Percentiles rank a stretch among this genome's conserved stretches.
Evolutionary conservation across 2,329 filamentous ascomycete genomes (phyloP).

Genomic region (Byssoonygena ceratinophila): DNA sequence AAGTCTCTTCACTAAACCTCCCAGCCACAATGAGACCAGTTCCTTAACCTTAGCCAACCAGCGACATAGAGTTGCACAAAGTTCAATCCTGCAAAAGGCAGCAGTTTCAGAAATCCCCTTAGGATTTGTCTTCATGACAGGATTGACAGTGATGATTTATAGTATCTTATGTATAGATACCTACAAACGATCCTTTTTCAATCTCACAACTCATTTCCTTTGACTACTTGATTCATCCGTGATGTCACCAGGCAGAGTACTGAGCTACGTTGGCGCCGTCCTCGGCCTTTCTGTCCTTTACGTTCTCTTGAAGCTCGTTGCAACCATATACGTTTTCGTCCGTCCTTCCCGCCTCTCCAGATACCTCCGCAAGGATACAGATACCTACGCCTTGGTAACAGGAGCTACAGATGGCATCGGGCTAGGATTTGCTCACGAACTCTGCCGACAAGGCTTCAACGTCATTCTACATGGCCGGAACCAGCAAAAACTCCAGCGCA

Average conservation of each 20-base stretch:
- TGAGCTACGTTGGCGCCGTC: slow-evolving; percentile 9
- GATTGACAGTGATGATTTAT: too few species aligned
- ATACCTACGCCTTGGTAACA: slow-evolving; percentile 43
- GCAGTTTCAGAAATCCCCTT: too few species aligned
- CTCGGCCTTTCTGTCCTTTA: slow-evolving; percentile 10
- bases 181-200: too few species aligned
- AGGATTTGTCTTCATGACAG: too few species aligned
- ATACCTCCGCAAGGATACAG: slow-evolving; percentile 16
- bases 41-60: neutral
- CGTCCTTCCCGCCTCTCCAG: slow-evolving; percentile 17
- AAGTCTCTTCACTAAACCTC: neutral
- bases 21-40: neutral
- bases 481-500: slow-evolving; percentile 36
- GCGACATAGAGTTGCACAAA: too few species aligned
- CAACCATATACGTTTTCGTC: slow-evolving; percentile 15
- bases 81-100: too few species aligned
- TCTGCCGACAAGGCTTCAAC: slow-evolving; percentile 46
- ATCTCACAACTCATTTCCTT: too few species aligned
- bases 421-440: slow-evolving; percentile 40
- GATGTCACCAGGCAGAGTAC: neutral
- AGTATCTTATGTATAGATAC: too few species aligned
- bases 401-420: slow-evolving; percentile 49
- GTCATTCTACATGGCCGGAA: slow-evolving; percentile 50
- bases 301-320: slow-evolving; percentile 7
- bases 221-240: neutral